These are phyloP conservation scores for Nannochloropsis salina DNA, from an alignment of 108 stramenopile species.

Conservation along the genomic window DNA sequence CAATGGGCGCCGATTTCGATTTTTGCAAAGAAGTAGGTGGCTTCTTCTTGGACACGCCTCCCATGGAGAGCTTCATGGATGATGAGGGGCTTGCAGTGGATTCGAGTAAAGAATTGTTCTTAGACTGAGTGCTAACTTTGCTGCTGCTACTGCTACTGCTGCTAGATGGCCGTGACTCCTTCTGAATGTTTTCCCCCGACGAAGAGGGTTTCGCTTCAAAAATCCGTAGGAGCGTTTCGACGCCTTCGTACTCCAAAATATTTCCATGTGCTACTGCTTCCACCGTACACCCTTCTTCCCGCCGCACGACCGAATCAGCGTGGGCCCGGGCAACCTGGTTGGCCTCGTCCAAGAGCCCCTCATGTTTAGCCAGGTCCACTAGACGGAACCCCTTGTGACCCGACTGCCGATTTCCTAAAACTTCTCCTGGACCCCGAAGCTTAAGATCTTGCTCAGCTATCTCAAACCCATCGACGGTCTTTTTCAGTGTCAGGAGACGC, in stretches of 20 bases:
- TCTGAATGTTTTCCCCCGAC: neutral
- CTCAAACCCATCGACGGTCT: slow-evolving; percentile 40
- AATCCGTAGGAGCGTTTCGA: neutral
- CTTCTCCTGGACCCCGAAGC: slow-evolving; percentile 39
- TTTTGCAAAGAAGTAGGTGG: neutral
- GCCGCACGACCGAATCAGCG: neutral
- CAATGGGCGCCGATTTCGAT: neutral
- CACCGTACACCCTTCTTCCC: slow-evolving; percentile 9
- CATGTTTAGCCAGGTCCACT: neutral
- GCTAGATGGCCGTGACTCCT: neutral
- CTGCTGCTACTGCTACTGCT: neutral
- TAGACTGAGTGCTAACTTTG: neutral
- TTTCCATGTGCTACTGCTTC: slow-evolving; percentile 24
- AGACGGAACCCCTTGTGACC: slow-evolving; percentile 24
- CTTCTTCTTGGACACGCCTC: neutral
- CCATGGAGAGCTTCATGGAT: neutral
- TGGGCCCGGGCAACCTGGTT: slow-evolving; percentile 24
- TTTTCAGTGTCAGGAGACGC: slow-evolving; percentile 29
- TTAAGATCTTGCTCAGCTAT: slow-evolving; percentile 38
- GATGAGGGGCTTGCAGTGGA: neutral
- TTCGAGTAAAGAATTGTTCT: neutral
- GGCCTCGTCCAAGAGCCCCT: neutral
- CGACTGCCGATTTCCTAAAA: slow-evolving; percentile 33
- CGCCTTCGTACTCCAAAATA: slow-evolving; percentile 23
- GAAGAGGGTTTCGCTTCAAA: neutral